A percentile compares a stretch with the other conserved stretches of the same genome.
Conservation (phyloP, 139 green algal genomes). For the Desmodesmus armatus region DNA sequence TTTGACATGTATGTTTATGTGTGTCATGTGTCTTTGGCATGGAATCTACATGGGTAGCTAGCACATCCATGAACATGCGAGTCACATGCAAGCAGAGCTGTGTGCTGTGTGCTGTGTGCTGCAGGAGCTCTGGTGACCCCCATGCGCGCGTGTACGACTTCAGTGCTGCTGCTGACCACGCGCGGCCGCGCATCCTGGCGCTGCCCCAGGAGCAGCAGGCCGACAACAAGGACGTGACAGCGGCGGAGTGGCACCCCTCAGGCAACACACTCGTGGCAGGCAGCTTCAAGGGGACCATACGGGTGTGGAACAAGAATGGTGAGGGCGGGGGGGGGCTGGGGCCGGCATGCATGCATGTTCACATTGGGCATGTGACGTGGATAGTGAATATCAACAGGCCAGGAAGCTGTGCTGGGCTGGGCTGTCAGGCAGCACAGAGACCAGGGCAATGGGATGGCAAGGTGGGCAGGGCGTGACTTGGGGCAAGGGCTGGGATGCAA, state of each 20-base stretch:
- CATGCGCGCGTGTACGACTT: constrained; percentile 91
- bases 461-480: no score
- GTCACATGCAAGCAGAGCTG: background rate
- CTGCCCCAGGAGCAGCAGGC: constrained; percentile 42
- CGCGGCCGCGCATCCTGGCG: constrained; percentile 51
- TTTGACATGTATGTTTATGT: no score
- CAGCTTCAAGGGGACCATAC: constrained; percentile 86
- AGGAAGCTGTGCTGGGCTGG: no score
- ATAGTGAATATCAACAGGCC: no score
- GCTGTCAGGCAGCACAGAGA: no score
- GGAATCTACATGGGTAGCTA: no score
- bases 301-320: constrained; percentile 89
- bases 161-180: constrained; percentile 22
- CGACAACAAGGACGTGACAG: constrained; percentile 88
- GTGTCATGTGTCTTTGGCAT: no score
- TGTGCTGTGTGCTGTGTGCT: no score
- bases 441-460: background rate
- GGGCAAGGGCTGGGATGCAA: no score
- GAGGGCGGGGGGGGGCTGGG: background rate
- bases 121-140: constrained; percentile 84
- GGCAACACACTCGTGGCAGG: constrained; percentile 89
- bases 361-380: no score
- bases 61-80: no score
- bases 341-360: background rate
- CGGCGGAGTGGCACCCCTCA: constrained; percentile 92